Base-by-base conservation (phyloP, 176 grass and related monocot species). In the Aegilops umbellulata region DNA sequence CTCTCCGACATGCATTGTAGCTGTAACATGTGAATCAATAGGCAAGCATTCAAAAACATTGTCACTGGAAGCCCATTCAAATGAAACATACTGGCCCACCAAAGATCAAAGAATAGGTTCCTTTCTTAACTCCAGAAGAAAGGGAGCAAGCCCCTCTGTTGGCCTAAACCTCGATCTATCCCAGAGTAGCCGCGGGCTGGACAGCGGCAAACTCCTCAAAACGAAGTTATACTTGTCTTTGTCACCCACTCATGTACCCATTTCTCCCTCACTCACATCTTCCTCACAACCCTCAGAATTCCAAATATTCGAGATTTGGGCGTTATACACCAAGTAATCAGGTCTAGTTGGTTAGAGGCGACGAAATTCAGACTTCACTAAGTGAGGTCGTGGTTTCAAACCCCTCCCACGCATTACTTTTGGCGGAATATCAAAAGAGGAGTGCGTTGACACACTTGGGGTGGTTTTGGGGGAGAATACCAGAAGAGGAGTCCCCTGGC, bases 21-120 rank as follows among this genome's bases (percentile, higher is more conserved):
- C 25, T 8, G 15, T 76, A 25, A 26, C 73, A 74, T 47, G 71
- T 27, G 41, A 47, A 47, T 74, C 24, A 76, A 76, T 20, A 76
- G 44, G 44, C 44, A 76, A 76, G 46, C 46, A 76, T 31, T 53
- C 74, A 76, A 55, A 76, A 76, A 46, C 74, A 53, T 55, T 22
- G 30, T 55, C 74, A 55, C 5, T 32, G 29, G 15, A 76, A 55
- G 74, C 15, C 8, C 74, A 55, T 55, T 27, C 46, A 76, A 76
- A 76, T 26, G 2, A 31, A 17, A 76, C 46, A 53, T 76, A 55
- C 26, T 53, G 9, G 46, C 74, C 42, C 46, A 75, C 7, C 41
- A 75, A 75, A 75, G 42, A 46, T 75, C 15, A 0, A 75, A 29
- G 15, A 75, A 51, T 27, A 46, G 42, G 42, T 46, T 46, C 42